Conservation (phyloP, 805 yeast genomes). For the Huiozyma sinensis region DNA sequence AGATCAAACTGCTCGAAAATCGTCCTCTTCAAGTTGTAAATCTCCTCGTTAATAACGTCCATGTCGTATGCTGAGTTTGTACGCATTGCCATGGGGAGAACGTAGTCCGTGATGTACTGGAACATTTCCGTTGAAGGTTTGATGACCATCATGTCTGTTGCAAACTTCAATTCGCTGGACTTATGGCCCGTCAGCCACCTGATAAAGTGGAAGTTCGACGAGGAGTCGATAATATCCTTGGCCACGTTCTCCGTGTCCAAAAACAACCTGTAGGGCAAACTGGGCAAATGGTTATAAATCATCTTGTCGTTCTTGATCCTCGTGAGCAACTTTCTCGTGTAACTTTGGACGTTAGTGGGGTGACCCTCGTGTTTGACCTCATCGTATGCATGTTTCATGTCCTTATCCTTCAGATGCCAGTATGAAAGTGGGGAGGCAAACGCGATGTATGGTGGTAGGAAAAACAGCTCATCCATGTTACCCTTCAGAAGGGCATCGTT, state of each 20-base stretch:
- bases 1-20: slow-evolving; percentile 21
- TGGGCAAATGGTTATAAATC: slow-evolving; percentile 33
- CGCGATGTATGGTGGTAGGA: slow-evolving; percentile 35
- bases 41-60: slow-evolving; percentile 23
- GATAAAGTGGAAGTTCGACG: slow-evolving; percentile 13
- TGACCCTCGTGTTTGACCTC: slow-evolving; percentile 12
- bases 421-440: slow-evolving; percentile 40
- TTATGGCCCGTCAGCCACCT: slow-evolving; percentile 13
- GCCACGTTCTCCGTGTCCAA: slow-evolving; percentile 22
- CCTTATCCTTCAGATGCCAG: slow-evolving; percentile 26
- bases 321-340: slow-evolving; percentile 12
- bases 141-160: slow-evolving; percentile 50
- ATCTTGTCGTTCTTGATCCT: slow-evolving; percentile 16
- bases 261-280: slow-evolving; percentile 19
- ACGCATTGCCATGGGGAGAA: slow-evolving; percentile 13
- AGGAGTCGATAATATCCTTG: slow-evolving; percentile 19
- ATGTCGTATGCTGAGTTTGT: slow-evolving; percentile 19
- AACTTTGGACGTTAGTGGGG: slow-evolving; percentile 16
- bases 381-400: slow-evolving; percentile 12
- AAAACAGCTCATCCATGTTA: slow-evolving; percentile 41
- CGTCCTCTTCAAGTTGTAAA: slow-evolving; percentile 19
- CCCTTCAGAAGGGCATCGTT: slow-evolving; percentile 39
- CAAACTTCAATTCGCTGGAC: slow-evolving; percentile 23
- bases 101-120: slow-evolving; percentile 11
- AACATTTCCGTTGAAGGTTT: slow-evolving; percentile 33